These are phyloP conservation scores for Suillus ampliporus DNA, from an alignment of 768 basidiomycete species.

Conservation along the genomic window DNA sequence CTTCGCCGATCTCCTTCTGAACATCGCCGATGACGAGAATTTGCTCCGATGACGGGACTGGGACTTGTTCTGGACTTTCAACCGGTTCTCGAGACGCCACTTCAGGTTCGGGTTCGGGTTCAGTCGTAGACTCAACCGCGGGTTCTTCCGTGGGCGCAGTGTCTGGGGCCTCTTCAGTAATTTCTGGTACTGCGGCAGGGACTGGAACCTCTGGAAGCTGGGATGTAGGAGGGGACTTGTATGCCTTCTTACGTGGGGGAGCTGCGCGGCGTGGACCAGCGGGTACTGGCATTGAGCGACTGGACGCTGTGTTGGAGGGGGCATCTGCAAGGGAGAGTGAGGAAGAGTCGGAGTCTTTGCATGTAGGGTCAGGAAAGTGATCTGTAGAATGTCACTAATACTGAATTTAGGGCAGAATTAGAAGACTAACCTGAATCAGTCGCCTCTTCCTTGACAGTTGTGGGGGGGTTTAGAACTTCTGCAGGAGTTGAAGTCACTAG, in stretches of 20 bases:
- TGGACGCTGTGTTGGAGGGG: slow-evolving; percentile 26
- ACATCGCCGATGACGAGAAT: slow-evolving; percentile 11
- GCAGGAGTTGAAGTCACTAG: slow-evolving; percentile 21
- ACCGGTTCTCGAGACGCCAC: slow-evolving; percentile 11
- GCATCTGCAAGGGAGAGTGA: slow-evolving; percentile 28
- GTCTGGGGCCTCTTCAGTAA: background rate
- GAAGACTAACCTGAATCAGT: slow-evolving; percentile 24
- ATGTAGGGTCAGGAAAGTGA: slow-evolving; percentile 1
- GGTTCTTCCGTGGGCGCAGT: background rate
- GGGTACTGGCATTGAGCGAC: slow-evolving; percentile 74
- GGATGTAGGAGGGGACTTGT: slow-evolving; percentile 52
- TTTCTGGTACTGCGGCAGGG: slow-evolving; percentile 17
- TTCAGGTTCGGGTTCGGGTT: background rate
- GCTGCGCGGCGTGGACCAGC: slow-evolving; percentile 74
- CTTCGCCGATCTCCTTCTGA: slow-evolving; percentile 21
- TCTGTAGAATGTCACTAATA: slow-evolving; percentile 35
- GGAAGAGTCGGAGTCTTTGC: slow-evolving; percentile 32
- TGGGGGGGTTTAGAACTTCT: slow-evolving; percentile 11
- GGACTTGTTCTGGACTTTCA: slow-evolving; percentile 9
- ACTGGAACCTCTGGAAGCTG: slow-evolving; percentile 34
- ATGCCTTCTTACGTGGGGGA: slow-evolving; percentile 71
- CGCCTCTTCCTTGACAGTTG: slow-evolving; percentile 12
- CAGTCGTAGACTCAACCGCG: background rate
- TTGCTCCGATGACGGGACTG: slow-evolving; percentile 8
- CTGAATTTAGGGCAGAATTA: background rate